Conservation (phyloP, 225 moss, liverwort and hornwort genomes). For the Marchantia polymorpha region DNA sequence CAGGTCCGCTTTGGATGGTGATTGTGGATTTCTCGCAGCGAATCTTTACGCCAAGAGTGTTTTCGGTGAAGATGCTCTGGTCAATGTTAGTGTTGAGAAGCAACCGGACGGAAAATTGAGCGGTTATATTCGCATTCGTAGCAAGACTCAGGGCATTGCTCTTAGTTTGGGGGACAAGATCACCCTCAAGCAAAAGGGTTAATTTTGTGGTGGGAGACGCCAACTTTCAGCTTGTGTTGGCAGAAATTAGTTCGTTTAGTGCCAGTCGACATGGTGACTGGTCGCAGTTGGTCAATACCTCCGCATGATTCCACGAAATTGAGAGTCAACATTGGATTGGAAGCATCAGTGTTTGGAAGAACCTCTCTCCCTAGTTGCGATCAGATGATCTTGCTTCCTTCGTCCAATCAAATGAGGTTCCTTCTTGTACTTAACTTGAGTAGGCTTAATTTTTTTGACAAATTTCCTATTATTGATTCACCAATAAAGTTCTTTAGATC, state of each 20-base stretch:
- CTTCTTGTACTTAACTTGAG: slow-evolving; percentile 41
- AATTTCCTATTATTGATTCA: slow-evolving; percentile 44
- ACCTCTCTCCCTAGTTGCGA: slow-evolving; percentile 24
- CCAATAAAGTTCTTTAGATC: slow-evolving; percentile 44
- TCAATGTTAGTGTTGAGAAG: slow-evolving; percentile 94
- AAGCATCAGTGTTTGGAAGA: slow-evolving; percentile 35
- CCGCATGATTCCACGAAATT: slow-evolving; percentile 25
- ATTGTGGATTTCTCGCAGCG: slow-evolving; percentile 92
- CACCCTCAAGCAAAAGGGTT: slow-evolving; percentile 94
- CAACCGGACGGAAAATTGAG: slow-evolving; percentile 91
- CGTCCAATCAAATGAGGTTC: slow-evolving; percentile 40
- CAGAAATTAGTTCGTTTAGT: slow-evolving; percentile 17
- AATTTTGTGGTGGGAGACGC: slow-evolving; percentile 27
- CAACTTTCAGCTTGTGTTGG: slow-evolving; percentile 13
- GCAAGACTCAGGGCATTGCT: slow-evolving; percentile 97
- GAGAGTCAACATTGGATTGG: slow-evolving; percentile 34
- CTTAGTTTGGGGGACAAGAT: slow-evolving; percentile 98
- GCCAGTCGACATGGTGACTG: slow-evolving; percentile 2
- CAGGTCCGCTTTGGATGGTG: slow-evolving; percentile 93
- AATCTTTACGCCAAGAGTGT: slow-evolving; percentile 98
- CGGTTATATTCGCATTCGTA: slow-evolving; percentile 95
- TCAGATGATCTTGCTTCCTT: slow-evolving; percentile 32
- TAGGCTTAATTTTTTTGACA: slow-evolving; percentile 49
- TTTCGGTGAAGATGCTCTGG: slow-evolving; percentile 94
- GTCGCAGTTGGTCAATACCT: slow-evolving; percentile 23